Evolutionary conservation across 352 stramenopile species (phyloP).

Genomic region (Globisporangium lucens): DNA sequence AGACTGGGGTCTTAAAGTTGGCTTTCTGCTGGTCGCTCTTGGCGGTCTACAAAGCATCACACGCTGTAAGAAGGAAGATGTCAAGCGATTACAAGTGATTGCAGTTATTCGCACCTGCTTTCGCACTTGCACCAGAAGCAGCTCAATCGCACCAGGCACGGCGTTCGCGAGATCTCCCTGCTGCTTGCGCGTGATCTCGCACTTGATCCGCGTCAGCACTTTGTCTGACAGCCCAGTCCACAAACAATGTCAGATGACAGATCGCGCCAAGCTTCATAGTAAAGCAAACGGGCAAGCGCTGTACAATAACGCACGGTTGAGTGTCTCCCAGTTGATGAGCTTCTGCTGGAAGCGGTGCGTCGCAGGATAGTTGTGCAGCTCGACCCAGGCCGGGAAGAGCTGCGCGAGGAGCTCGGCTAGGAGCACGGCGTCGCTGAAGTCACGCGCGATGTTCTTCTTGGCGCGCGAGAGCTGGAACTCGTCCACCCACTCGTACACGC

Average conservation of each 20-base stretch:
- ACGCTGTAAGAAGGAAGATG: background rate
- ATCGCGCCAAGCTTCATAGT: background rate
- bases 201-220: conserved; percentile 43
- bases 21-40: conserved; percentile 19
- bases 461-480: conserved; percentile 43
- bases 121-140: conserved; percentile 42
- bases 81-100: background rate
- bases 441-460: conserved; percentile 31
- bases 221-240: conserved; percentile 25
- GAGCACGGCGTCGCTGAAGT: conserved; percentile 57
- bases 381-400: conserved; percentile 39
- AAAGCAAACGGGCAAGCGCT: background rate
- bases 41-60: conserved; percentile 8
- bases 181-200: conserved; percentile 37
- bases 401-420: conserved; percentile 50
- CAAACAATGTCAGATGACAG: background rate
- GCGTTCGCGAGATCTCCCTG: conserved; percentile 45
- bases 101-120: conserved; percentile 24
- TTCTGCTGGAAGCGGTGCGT: conserved; percentile 46
- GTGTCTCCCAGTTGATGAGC: conserved; percentile 49
- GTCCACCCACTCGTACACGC: conserved; percentile 38
- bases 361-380: conserved; percentile 46
- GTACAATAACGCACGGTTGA: conserved; percentile 36
- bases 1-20: conserved; percentile 13
- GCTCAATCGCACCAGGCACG: conserved; percentile 35